Conservation (phyloP, 1,284 basidiomycete species). For the Malassezia dermatis region DNA sequence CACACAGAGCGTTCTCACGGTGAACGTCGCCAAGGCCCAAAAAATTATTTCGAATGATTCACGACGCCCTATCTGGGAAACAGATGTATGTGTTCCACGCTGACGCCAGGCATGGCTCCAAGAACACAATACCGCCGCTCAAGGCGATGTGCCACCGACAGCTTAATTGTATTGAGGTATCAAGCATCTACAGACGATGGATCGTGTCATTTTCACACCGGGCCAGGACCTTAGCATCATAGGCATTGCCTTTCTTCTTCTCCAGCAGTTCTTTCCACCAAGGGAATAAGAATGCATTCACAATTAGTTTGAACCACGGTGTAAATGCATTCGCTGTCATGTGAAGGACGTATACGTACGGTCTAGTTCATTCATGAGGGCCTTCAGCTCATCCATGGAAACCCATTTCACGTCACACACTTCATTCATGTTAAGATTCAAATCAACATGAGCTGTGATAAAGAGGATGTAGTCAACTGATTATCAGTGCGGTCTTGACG, state of each 20-base stretch:
- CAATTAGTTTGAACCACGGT: slow-evolving; percentile 98
- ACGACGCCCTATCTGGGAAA: slow-evolving; percentile 15
- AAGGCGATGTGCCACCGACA: neutral
- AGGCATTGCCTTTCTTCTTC: slow-evolving; percentile 44
- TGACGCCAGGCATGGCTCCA: slow-evolving; percentile 14
- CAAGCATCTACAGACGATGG: slow-evolving; percentile 27
- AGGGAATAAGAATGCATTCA: slow-evolving; percentile 86
- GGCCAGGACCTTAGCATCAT: slow-evolving; percentile 33
- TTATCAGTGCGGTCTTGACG: slow-evolving; percentile 33
- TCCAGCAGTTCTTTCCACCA: slow-evolving; percentile 89
- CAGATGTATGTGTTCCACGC: slow-evolving; percentile 11
- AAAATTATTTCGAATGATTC: slow-evolving; percentile 6
- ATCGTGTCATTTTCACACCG: slow-evolving; percentile 37
- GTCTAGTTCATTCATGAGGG: slow-evolving; percentile 70
- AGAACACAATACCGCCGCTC: slow-evolving; percentile 6
- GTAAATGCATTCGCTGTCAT: slow-evolving; percentile 72
- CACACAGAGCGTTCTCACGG: slow-evolving; percentile 9
- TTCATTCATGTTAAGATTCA: slow-evolving; percentile 78
- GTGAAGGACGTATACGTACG: slow-evolving; percentile 19
- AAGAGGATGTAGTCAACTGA: slow-evolving; percentile 97
- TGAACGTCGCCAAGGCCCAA: slow-evolving; percentile 16
- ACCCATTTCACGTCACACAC: slow-evolving; percentile 87
- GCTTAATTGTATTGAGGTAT: neutral
- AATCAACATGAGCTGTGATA: slow-evolving; percentile 75
- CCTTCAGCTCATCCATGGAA: slow-evolving; percentile 72